Evolutionary conservation across 1,284 basidiomycete genomes (phyloP).

Genomic region (Pseudozyma pruni): DNA sequence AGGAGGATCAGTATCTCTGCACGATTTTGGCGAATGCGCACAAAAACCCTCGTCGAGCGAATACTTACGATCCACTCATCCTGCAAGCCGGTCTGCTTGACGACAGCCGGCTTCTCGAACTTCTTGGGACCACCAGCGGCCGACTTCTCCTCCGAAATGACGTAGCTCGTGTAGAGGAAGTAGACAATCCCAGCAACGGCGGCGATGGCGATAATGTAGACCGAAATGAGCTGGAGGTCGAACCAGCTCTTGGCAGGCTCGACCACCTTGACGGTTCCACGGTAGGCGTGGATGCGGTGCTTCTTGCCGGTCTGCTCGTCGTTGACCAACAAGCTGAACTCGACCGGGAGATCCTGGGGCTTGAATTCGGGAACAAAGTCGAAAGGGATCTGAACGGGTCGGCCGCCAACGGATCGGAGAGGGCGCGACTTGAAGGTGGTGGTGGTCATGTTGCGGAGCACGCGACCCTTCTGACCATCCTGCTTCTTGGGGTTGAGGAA

Average conservation of each 20-base stretch:
- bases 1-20: slow-evolving; percentile 9
- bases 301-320: slow-evolving; percentile 62
- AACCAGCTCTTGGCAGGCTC: slow-evolving; percentile 64
- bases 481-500: slow-evolving; percentile 63
- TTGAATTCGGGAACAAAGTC: slow-evolving; percentile 66
- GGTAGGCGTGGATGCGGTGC: slow-evolving; percentile 61
- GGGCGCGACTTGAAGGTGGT: slow-evolving; percentile 57
- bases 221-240: slow-evolving; percentile 62
- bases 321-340: slow-evolving; percentile 57
- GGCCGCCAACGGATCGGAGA: slow-evolving; percentile 48
- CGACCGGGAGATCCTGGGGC: slow-evolving; percentile 61
- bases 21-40: no score
- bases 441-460: slow-evolving; percentile 67
- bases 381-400: slow-evolving; percentile 61
- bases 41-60: not conserved
- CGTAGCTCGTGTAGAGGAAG: slow-evolving; percentile 44
- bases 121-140: slow-evolving; percentile 39
- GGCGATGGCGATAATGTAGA: slow-evolving; percentile 51
- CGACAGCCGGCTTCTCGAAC: slow-evolving; percentile 40
- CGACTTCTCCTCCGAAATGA: slow-evolving; percentile 27
- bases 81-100: slow-evolving; percentile 28
- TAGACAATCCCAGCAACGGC: slow-evolving; percentile 43
- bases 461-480: slow-evolving; percentile 59
- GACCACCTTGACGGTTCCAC: slow-evolving; percentile 60
- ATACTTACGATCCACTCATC: slow-evolving; percentile 52